Conservation (phyloP, 2,329 filamentous ascomycete species). For the Arthrobotrys iridis region DNA sequence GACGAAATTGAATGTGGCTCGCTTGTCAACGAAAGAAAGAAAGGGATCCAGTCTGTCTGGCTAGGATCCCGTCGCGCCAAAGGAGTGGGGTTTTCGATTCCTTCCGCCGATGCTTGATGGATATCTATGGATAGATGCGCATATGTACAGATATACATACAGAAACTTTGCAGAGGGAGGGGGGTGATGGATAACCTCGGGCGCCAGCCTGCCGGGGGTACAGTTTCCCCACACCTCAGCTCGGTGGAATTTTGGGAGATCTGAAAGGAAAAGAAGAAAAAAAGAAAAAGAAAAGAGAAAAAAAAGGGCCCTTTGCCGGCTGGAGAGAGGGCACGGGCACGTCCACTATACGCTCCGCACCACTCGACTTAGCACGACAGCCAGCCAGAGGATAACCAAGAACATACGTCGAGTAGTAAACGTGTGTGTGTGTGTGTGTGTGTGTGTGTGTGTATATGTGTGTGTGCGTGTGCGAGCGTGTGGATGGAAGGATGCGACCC, state of each 20-base stretch:
- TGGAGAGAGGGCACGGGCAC: constrained; percentile 6
- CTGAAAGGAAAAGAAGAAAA: not conserved
- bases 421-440: not conserved
- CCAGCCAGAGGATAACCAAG: no score
- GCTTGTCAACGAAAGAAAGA: constrained; percentile 17
- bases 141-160: not conserved
- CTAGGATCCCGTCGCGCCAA: constrained; percentile 24
- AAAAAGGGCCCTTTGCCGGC: constrained; percentile 6
- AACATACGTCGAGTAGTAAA: no score
- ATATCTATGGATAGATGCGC: not conserved
- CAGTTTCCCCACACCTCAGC: constrained; percentile 31
- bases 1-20: not conserved
- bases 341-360: no score
- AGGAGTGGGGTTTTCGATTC: constrained; percentile 23
- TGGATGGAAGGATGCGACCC: constrained; percentile 23
- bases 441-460: not conserved
- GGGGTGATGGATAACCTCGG: constrained; percentile 31
- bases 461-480: not conserved
- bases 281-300: not conserved
- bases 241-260: constrained; percentile 22
- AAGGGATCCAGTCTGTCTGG: constrained; percentile 12
- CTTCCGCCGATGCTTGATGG: constrained; percentile 16
- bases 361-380: no score
- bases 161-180: not conserved
- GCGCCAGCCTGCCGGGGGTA: constrained; percentile 7